These are phyloP conservation scores for Verbena officinalis DNA, from an alignment of 257 asterid species.

Conservation along the genomic window DNA sequence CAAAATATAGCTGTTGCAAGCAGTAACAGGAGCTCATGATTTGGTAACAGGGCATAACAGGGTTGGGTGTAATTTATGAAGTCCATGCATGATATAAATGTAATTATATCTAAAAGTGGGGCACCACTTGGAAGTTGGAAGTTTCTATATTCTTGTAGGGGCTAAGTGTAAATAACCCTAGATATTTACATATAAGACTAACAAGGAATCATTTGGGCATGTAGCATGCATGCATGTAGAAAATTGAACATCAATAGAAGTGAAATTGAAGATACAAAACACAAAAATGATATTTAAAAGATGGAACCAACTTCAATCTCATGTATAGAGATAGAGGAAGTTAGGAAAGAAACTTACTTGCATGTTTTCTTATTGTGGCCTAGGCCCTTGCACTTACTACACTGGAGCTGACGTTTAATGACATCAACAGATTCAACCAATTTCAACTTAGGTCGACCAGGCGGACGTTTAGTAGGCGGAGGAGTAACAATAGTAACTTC, in stretches of 20 bases:
- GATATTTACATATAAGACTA: background rate
- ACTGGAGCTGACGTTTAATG: slow-evolving; percentile 95
- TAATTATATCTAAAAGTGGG: no score
- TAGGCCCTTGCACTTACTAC: slow-evolving; percentile 96
- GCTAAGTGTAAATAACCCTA: no score
- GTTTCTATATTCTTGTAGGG: no score
- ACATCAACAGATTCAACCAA: slow-evolving; percentile 68
- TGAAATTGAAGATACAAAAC: background rate
- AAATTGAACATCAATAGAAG: background rate
- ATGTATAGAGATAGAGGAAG: background rate
- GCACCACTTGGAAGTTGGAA: no score
- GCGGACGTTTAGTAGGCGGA: slow-evolving; percentile 91
- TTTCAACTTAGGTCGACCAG: slow-evolving; percentile 91
- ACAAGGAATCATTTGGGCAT: background rate
- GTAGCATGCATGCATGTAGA: no score
- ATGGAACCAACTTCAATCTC: slow-evolving; percentile 7
- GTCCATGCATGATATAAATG: no score
- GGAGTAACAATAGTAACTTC: slow-evolving; percentile 74
- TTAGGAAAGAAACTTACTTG: slow-evolving; percentile 51
- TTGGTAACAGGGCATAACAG: no score
- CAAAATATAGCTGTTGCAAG: background rate
- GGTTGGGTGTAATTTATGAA: no score
- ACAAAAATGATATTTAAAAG: background rate
- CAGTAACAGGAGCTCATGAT: background rate
- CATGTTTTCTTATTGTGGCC: slow-evolving; percentile 98